Evolutionary conservation across 352 stramenopile genomes (phyloP).

Genomic region (Pythium rhizo-oryzae): DNA sequence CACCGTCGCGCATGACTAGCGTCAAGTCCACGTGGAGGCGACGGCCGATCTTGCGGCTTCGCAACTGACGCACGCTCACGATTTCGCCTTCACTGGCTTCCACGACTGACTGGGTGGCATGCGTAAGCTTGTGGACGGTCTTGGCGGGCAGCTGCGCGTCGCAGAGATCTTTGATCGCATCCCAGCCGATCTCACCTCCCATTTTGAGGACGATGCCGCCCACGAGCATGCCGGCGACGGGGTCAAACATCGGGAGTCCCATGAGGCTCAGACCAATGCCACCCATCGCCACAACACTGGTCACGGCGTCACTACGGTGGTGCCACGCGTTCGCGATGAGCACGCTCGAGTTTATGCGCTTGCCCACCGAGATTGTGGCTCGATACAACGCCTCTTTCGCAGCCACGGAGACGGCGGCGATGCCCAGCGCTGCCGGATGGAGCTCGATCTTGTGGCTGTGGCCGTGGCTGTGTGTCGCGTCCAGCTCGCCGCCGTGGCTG

Average conservation of each 20-base stretch:
- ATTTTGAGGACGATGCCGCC: conserved; percentile 79
- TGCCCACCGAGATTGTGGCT: conserved; percentile 89
- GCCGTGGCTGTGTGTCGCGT: conserved; percentile 6
- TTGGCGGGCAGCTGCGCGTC: conserved; percentile 53
- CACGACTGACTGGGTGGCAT: conserved; percentile 44
- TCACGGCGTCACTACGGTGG: conserved; percentile 84
- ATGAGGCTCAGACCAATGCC: conserved; percentile 70
- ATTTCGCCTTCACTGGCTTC: conserved; percentile 47
- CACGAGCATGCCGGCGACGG: conserved; percentile 67
- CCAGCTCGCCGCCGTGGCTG: conserved; percentile 7
- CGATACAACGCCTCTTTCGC: conserved; percentile 94
- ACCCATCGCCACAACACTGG: conserved; percentile 74
- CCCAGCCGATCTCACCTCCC: conserved; percentile 68
- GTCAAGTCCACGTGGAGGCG: conserved; percentile 66
- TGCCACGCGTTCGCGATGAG: conserved; percentile 98
- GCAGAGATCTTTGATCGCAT: conserved; percentile 62
- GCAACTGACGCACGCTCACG: conserved; percentile 46
- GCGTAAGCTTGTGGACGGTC: conserved; percentile 40
- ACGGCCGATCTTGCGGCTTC: conserved; percentile 57
- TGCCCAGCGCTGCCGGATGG: conserved; percentile 74
- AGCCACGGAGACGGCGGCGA: conserved; percentile 85
- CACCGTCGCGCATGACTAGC: conserved; percentile 42
- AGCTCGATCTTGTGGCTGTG: conserved; percentile 32
- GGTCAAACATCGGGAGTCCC: conserved; percentile 66
- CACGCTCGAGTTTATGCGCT: conserved; percentile 90